Conservation (phyloP, 2,329 filamentous ascomycete genomes). For the Polytolypa hystricis region DNA sequence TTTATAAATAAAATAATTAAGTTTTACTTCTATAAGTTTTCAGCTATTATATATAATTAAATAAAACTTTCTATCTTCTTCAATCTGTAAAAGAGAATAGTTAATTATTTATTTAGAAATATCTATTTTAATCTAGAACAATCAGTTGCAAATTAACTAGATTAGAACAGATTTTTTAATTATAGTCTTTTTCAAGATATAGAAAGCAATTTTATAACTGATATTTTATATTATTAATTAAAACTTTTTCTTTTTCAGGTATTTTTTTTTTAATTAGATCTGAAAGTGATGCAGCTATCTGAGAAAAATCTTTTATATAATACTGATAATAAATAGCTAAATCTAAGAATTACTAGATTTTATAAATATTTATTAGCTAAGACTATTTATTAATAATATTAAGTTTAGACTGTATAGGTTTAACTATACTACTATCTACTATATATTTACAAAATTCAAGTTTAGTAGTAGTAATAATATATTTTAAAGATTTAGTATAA, state of each 20-base stretch:
- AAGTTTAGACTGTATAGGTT: background rate
- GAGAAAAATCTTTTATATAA: background rate
- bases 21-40: conserved; percentile 2
- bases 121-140: conserved; percentile 2
- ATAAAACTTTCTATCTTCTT: background rate
- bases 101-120: conserved; percentile 1
- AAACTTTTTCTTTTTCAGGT: background rate
- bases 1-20: conserved; percentile 6
- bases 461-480: background rate
- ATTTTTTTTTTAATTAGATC: conserved; percentile 1
- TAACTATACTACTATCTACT: background rate
- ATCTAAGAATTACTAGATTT: conserved; percentile 1
- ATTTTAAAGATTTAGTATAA: background rate
- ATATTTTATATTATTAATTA: background rate
- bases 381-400: background rate
- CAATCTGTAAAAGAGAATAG: background rate
- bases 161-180: background rate
- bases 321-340: background rate
- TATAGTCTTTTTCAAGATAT: background rate
- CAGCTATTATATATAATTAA: background rate
- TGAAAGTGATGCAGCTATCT: background rate
- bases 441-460: background rate
- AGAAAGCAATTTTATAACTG: background rate
- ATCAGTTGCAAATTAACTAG: background rate
- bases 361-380: background rate